A percentile compares a stretch with the other conserved stretches of the same genome.
phyloP scores from a whole-genome alignment of 2,329 filamentous ascomycete species.

The Cryoendolithus antarcticus region DNA sequence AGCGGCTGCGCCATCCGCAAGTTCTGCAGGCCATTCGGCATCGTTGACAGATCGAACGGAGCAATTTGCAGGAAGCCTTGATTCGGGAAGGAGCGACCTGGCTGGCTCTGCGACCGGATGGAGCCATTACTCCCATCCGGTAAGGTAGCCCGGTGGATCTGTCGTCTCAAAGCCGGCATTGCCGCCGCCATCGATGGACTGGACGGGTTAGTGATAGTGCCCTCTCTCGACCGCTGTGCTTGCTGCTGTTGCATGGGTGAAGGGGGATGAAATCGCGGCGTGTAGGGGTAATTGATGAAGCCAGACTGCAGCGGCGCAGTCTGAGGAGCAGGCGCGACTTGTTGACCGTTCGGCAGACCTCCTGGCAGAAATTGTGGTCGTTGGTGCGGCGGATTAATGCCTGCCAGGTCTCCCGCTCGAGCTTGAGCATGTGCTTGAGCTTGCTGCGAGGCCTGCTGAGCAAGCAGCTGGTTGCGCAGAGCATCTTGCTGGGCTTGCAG shows the following conservation, averaged over 20 bases:
- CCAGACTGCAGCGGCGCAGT: conserved; percentile 26
- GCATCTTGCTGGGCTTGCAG: conserved; percentile 25
- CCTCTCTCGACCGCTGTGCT: conserved; percentile 28
- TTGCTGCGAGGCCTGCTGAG: conserved; percentile 25
- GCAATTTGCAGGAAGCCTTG: conserved; percentile 13
- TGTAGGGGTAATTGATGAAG: conserved; percentile 29
- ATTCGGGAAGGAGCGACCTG: conserved; percentile 30
- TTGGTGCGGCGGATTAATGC: conserved; percentile 29
- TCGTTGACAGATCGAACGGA: conserved; percentile 9
- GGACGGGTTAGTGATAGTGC: conserved; percentile 35
- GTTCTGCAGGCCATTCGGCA: conserved; percentile 16
- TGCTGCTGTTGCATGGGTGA: conserved; percentile 21
- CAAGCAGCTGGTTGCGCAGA: conserved; percentile 30
- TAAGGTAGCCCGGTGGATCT: conserved; percentile 30
- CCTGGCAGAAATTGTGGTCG: conserved; percentile 18
- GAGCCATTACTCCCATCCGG: conserved; percentile 29
- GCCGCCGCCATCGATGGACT: conserved; percentile 35
- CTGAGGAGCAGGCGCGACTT: conserved; percentile 20
- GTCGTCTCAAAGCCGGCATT: conserved; percentile 30
- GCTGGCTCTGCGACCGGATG: conserved; percentile 38
- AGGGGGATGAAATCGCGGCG: conserved; percentile 28
- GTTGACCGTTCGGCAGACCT: conserved; percentile 16
- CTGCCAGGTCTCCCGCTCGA: conserved; percentile 23
- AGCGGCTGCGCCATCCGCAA: conserved; percentile 15
- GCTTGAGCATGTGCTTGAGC: conserved; percentile 15